Percentiles rank a stretch among this genome's conserved stretches.
These are phyloP conservation scores for Fusarium heterosporum DNA, from an alignment of 2,329 filamentous ascomycete genomes.

Conservation along the genomic window DNA sequence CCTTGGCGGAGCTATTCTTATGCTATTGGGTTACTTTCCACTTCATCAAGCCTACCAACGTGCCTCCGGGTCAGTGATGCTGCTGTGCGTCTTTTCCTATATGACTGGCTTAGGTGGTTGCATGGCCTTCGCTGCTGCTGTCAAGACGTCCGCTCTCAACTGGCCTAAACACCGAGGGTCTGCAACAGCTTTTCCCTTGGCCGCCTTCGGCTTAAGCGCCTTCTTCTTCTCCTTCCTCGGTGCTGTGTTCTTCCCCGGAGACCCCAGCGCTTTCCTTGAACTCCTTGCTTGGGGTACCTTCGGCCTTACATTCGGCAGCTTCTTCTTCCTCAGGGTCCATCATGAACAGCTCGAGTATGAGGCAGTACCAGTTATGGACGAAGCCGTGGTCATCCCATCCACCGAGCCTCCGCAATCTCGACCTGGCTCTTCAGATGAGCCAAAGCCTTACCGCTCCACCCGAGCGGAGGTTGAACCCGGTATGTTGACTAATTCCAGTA, in stretches of 20 bases:
- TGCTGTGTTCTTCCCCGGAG: conserved; percentile 80
- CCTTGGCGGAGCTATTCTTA: conserved; percentile 76
- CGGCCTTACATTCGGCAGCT: conserved; percentile 77
- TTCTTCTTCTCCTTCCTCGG: conserved; percentile 94
- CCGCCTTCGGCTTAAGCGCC: conserved; percentile 93
- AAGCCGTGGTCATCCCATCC: conserved; percentile 24
- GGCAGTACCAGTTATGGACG: conserved; percentile 59
- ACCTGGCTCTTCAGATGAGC: conserved; percentile 57
- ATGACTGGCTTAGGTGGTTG: conserved; percentile 90
- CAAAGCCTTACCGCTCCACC: conserved; percentile 54
- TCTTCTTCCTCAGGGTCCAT: conserved; percentile 86
- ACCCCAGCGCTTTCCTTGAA: conserved; percentile 84
- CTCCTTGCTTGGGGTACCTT: conserved; percentile 85
- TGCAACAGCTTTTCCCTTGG: conserved; percentile 91
- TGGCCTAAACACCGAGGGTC: conserved; percentile 93
- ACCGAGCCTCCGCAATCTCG: conserved; percentile 53
- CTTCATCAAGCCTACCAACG: conserved; percentile 82
- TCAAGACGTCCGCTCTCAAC: conserved; percentile 90
- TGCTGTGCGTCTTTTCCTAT: conserved; percentile 85
- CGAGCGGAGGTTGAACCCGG: conserved; percentile 68
- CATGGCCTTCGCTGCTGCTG: conserved; percentile 86
- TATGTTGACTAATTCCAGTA: conserved; percentile 63
- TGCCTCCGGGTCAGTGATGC: conserved; percentile 68
- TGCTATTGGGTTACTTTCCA: conserved; percentile 87
- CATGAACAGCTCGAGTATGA: conserved; percentile 68